A percentile compares a stretch with the other conserved stretches of the same genome.
Conservation (phyloP, 805 yeast genomes). For the Kuraishia ogatae region DNA sequence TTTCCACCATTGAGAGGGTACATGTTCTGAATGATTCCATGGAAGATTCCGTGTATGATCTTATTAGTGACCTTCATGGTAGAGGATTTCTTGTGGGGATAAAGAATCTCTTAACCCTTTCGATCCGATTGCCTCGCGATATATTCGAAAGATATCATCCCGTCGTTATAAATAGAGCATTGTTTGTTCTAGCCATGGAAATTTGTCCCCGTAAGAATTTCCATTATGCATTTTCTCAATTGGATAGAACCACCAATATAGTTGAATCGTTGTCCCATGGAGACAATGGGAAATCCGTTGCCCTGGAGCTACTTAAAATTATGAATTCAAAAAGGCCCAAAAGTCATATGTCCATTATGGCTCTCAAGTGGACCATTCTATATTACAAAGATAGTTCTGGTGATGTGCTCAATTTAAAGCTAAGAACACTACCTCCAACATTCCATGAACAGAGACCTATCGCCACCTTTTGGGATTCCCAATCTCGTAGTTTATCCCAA, state of each 20-base stretch:
- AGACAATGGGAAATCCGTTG: neutral
- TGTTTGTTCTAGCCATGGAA: constrained; percentile 13
- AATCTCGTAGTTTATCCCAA: neutral
- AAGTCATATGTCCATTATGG: constrained; percentile 10
- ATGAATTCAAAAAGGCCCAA: neutral
- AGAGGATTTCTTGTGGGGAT: constrained; percentile 2
- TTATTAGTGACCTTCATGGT: constrained; percentile 10
- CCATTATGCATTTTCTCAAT: constrained; percentile 14
- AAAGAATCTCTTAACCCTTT: constrained; percentile 4
- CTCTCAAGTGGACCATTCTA: constrained; percentile 13
- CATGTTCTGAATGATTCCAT: constrained; percentile 4
- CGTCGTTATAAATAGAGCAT: constrained; percentile 17
- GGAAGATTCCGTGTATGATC: constrained; percentile 10
- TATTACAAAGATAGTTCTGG: neutral
- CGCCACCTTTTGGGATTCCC: neutral
- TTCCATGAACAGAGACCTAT: neutral
- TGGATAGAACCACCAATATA: constrained; percentile 7
- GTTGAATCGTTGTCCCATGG: constrained; percentile 3
- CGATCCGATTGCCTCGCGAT: constrained; percentile 10
- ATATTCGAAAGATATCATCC: constrained; percentile 11
- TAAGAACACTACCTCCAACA: neutral
- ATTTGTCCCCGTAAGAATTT: constrained; percentile 15
- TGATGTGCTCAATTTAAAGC: neutral
- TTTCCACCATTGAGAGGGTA: neutral
- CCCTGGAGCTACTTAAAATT: neutral